Evolutionary conservation across 2,329 filamentous ascomycete genomes (phyloP), one percentile per base, ranked within the genome.

Genomic region (Blastomyces gilchristii): DNA sequence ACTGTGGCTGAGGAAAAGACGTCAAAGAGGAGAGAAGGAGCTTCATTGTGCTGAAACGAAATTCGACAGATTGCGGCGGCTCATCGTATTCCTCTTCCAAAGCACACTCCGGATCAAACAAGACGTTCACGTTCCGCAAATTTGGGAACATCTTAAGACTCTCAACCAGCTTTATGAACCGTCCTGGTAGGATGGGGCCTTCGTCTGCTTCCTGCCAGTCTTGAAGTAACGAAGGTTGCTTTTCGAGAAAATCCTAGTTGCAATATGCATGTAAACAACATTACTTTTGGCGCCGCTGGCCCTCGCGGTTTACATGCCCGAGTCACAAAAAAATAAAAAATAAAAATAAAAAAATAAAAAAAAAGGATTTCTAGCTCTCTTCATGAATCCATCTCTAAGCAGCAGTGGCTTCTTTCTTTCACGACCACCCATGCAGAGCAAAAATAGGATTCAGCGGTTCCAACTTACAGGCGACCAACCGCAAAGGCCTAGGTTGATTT

Each of bases 61-160:
- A 57, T 14, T 28, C 16, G 18, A 12, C 11, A 47, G 8, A 18
- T 45, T 57, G 49, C 7, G 7, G 22, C 45, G 22, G 4, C 6
- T 34, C 50, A 14, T 3, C 34, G 18, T 52, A 31, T 9, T 31
- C 2, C 16, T 45, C 7, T 37, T 28, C 28, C 18, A 34, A 12
- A 11, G 1, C 1, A 28, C 18, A 56, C 11, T 7, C 0, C 2
- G 43, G 18, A 22, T 41, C 28, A 18, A 56, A 62, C 9, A 39
- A 25, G 31, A 62, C 34, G 28, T 14, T 43, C 34, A 49, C 52
- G 52, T 53, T 45, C 18, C 50, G 52, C n/a, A 62, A 34, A 22
- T 56, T 62, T 45, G 39, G 34, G 45, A 57, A 56, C 31, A 57
- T 25, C 34, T 41, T 31, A 12, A 62, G 52, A 25, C 52, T 50